Evolutionary conservation across 768 basidiomycete genomes (phyloP), one percentile per base, ranked within the genome.

Genomic region (Leccinum uliginosum): DNA sequence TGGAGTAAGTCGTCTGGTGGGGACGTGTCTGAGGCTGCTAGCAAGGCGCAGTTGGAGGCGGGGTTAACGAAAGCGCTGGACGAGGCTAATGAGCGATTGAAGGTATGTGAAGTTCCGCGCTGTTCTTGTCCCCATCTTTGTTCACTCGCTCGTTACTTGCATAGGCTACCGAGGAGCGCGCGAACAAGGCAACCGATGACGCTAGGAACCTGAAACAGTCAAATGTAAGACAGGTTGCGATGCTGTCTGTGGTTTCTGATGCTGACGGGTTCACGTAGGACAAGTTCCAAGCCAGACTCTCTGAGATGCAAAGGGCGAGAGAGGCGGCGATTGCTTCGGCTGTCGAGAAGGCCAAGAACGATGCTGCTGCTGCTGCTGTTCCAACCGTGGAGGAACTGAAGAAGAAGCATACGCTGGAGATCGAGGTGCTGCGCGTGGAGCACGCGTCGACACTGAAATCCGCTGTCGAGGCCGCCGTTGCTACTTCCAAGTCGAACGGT

Each of bases 351-450:
- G 72, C 79, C 8, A 81, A 80, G 60, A 73, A 61, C 45, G 85
- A 83, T 60, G 54, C 64, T 15, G 54, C 53, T 3, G 34, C 57
- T n/a, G 52, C 64, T 26, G 43, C 66, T 14, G 21, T 2, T 23
- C 66, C 70, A 7, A 64, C 51, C 24, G 49, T 14, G 17, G 75
- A 81, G 6, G 82, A 82, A 34, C 44, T 80, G 43, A 56, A 63
- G 29, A 81, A 79, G 62, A 77, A 77, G 38, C 87, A 89, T 60
- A 76, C 78, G 1, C 82, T 83, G 51, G 87, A 88, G 65, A 65
- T 91, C 45, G 74, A 76, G 26, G 73, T 75, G 0, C 68, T 88
- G 29, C 81, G 85, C 65, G 75, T 77, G 48, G 80, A 76, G 58
- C 80, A 89, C 62, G 72, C 82, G 48, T 72, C 74, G 17, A 80